A percentile compares a stretch with the other conserved stretches of the same genome.
These are phyloP conservation scores for Hebeloma cylindrosporum DNA, from an alignment of 768 basidiomycete species.

Conservation along the genomic window DNA sequence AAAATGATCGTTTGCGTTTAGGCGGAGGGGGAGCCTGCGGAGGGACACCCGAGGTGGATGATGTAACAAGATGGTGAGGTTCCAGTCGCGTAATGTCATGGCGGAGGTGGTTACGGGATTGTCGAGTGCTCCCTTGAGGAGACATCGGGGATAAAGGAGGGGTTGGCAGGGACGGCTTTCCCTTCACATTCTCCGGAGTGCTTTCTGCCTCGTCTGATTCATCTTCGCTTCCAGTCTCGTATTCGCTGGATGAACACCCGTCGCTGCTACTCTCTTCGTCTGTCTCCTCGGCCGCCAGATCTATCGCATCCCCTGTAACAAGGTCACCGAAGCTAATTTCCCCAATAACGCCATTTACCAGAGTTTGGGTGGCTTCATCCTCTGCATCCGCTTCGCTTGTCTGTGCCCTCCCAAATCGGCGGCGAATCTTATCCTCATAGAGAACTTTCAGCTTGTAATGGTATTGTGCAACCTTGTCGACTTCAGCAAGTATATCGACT, in stretches of 20 bases:
- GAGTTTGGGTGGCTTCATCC: conserved; percentile 78
- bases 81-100: not conserved
- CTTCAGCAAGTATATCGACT: conserved; percentile 73
- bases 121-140: conserved; percentile 1
- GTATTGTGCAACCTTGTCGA: conserved; percentile 87
- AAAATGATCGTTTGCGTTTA: conserved; percentile 38
- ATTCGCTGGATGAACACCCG: conserved; percentile 43
- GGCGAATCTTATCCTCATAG: conserved; percentile 89
- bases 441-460: conserved; percentile 94
- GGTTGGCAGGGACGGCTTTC: not conserved
- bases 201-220: conserved; percentile 35
- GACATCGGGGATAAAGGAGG: conserved; percentile 4
- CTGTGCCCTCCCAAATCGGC: conserved; percentile 70
- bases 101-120: conserved; percentile 7
- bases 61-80: not conserved
- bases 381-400: conserved; percentile 61
- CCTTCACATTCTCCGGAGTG: conserved; percentile 15
- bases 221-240: conserved; percentile 34
- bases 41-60: conserved; percentile 4
- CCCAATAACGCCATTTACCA: conserved; percentile 79
- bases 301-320: conserved; percentile 74
- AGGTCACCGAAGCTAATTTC: conserved; percentile 84
- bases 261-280: conserved; percentile 43
- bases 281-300: conserved; percentile 73
- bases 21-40: conserved; percentile 16